Percentiles rank a stretch among this genome's conserved stretches.
Conservation (phyloP, 2,329 filamentous ascomycete species). For the Monosporascus sp. region DNA sequence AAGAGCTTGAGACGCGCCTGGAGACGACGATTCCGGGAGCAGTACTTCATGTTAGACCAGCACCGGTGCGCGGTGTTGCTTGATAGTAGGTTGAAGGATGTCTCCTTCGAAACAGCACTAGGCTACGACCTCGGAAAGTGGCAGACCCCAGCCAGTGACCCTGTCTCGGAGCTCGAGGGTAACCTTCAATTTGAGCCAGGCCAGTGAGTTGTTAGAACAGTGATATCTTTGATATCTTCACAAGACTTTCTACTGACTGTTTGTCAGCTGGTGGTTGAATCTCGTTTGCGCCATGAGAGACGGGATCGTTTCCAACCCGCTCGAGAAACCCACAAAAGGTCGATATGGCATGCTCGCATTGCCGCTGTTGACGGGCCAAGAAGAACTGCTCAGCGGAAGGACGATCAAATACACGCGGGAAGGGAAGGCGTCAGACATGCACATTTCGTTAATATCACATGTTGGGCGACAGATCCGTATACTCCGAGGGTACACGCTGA, state of each 20-base stretch:
- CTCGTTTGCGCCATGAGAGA: slow-evolving; percentile 51
- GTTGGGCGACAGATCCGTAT: slow-evolving; percentile 46
- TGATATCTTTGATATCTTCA: no score
- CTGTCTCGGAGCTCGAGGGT: slow-evolving; percentile 35
- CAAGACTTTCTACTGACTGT: slow-evolving; percentile 11
- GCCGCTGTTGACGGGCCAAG: slow-evolving; percentile 46
- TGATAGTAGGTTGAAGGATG: slow-evolving; percentile 33
- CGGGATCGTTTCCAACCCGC: slow-evolving; percentile 42
- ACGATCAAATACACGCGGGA: slow-evolving; percentile 40
- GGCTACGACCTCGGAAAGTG: slow-evolving; percentile 29
- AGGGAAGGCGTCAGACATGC: slow-evolving; percentile 40
- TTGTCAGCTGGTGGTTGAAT: slow-evolving; percentile 53
- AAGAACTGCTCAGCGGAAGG: slow-evolving; percentile 34
- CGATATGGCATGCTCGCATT: slow-evolving; percentile 41
- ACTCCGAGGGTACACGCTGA: slow-evolving; percentile 45
- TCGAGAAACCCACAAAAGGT: slow-evolving; percentile 41
- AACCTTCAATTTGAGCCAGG: slow-evolving; percentile 41
- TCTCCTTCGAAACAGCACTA: slow-evolving; percentile 32
- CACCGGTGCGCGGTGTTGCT: slow-evolving; percentile 32
- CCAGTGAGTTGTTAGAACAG: slow-evolving; percentile 33
- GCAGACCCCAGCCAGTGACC: slow-evolving; percentile 28
- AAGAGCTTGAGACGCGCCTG: slow-evolving; percentile 37
- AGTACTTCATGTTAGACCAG: slow-evolving; percentile 41
- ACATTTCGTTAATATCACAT: slow-evolving; percentile 41
- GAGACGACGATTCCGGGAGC: slow-evolving; percentile 38